Percentiles rank a stretch among this genome's conserved stretches.
These are phyloP conservation scores for Saccharomycopsis sp. DNA, from an alignment of 805 yeast genomes.

Conservation along the genomic window DNA sequence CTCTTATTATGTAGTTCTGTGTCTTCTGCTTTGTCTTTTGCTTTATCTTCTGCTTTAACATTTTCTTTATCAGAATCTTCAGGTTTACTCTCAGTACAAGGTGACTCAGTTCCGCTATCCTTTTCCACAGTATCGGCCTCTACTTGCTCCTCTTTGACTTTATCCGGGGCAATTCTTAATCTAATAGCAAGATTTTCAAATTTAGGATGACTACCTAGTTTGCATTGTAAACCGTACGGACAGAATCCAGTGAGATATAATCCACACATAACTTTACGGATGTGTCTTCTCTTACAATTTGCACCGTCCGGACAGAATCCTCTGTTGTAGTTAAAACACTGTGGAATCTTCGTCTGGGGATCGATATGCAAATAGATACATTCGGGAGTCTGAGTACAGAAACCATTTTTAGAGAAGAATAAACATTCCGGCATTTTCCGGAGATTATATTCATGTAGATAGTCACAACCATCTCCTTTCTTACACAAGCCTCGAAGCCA, in stretches of 20 bases:
- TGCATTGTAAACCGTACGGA: slow-evolving; percentile 77
- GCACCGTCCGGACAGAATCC: slow-evolving; percentile 96
- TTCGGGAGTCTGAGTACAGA: slow-evolving; percentile 89
- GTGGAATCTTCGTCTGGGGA: slow-evolving; percentile 82
- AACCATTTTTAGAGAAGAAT: slow-evolving; percentile 71
- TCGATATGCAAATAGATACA: slow-evolving; percentile 90
- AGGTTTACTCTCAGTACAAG: not conserved
- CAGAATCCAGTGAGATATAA: slow-evolving; percentile 85
- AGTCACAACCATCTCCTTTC: slow-evolving; percentile 94
- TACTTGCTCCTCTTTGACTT: slow-evolving; percentile 1
- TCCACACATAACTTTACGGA: slow-evolving; percentile 70
- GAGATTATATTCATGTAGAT: slow-evolving; percentile 87
- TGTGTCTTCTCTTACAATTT: slow-evolving; percentile 72
- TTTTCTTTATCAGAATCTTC: not conserved
- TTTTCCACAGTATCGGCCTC: not conserved
- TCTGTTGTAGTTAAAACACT: slow-evolving; percentile 71
- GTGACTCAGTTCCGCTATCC: not conserved
- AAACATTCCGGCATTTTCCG: slow-evolving; percentile 96
- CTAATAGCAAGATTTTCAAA: slow-evolving; percentile 46
- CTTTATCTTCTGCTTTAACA: not conserved
- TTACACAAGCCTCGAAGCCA: slow-evolving; percentile 97
- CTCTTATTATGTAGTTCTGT: not conserved
- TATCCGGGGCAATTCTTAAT: slow-evolving; percentile 32
- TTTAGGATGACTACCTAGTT: slow-evolving; percentile 74
- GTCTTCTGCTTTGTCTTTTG: not conserved